Percentiles rank a stretch among this genome's conserved stretches.
These are phyloP conservation scores for Withania somnifera DNA, from an alignment of 305 asterid species.

Conservation along the genomic window DNA sequence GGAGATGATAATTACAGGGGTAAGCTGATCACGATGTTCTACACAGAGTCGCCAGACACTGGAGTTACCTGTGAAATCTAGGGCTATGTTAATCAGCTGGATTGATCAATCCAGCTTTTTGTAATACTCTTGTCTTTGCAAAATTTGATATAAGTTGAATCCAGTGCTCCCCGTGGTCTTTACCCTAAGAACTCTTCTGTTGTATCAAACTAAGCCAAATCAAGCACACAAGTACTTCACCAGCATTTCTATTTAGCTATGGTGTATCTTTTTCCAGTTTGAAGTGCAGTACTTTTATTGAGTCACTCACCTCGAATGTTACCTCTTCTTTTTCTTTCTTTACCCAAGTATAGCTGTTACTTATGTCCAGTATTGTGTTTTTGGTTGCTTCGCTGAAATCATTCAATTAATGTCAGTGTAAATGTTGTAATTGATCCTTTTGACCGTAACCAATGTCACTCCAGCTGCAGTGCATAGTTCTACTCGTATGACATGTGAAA, in stretches of 20 bases:
- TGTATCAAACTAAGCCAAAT: background rate
- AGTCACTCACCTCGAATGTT: background rate
- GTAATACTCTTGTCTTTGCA: background rate
- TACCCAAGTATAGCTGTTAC: background rate
- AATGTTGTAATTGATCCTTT: background rate
- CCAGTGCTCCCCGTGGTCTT: background rate
- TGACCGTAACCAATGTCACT: background rate
- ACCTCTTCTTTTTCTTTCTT: background rate
- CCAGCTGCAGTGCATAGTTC: background rate
- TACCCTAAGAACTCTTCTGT: background rate
- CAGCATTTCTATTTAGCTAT: background rate
- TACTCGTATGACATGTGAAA: background rate
- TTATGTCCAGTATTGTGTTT: background rate
- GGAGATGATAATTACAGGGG: conserved; percentile 6
- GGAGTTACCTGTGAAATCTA: background rate
- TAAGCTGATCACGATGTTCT: conserved; percentile 11
- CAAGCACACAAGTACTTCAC: background rate
- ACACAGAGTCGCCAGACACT: background rate
- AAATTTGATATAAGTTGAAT: too few relatives aligned
- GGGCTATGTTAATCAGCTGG: background rate
- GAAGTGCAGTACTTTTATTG: background rate
- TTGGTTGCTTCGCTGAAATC: background rate
- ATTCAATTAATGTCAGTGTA: background rate
- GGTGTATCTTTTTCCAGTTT: background rate
- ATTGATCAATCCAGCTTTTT: background rate